A percentile compares a stretch with the other conserved stretches of the same genome.
phyloP scores from a whole-genome alignment of 345 rosid genomes.

The Murraya koenigii region DNA sequence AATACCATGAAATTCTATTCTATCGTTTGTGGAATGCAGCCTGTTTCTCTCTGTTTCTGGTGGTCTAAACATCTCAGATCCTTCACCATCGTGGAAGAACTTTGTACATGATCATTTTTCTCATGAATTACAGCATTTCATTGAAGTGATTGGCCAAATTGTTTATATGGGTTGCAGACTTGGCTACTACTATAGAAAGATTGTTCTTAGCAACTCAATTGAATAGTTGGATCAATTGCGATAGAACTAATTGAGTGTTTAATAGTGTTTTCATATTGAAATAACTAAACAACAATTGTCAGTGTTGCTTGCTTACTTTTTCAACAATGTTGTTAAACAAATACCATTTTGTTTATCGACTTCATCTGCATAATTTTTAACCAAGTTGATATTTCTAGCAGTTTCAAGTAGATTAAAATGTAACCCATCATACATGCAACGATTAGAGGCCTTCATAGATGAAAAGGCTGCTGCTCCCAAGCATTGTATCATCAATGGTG shows the following conservation, averaged over 20 bases:
- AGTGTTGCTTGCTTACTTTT: too few relatives aligned
- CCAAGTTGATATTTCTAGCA: background rate
- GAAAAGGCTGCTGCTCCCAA: too few relatives aligned
- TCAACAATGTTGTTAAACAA: too few relatives aligned
- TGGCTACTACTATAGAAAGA: background rate
- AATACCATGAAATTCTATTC: too few relatives aligned
- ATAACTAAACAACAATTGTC: too few relatives aligned
- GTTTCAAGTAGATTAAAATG: background rate
- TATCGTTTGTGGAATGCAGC: background rate
- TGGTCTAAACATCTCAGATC: background rate
- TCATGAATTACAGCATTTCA: background rate
- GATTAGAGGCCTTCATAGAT: too few relatives aligned
- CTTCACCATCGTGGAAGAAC: background rate
- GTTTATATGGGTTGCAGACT: background rate
- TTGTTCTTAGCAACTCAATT: background rate
- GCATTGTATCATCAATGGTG: too few relatives aligned
- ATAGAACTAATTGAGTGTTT: too few relatives aligned
- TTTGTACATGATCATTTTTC: background rate
- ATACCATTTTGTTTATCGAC: background rate
- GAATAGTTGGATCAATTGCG: background rate
- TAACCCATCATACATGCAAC: too few relatives aligned
- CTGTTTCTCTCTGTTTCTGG: background rate
- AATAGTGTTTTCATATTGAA: too few relatives aligned
- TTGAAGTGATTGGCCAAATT: background rate
- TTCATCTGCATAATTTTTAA: background rate